phyloP scores from a whole-genome alignment of 1,284 basidiomycete genomes.

The Ceratobasidium papillatum region DNA sequence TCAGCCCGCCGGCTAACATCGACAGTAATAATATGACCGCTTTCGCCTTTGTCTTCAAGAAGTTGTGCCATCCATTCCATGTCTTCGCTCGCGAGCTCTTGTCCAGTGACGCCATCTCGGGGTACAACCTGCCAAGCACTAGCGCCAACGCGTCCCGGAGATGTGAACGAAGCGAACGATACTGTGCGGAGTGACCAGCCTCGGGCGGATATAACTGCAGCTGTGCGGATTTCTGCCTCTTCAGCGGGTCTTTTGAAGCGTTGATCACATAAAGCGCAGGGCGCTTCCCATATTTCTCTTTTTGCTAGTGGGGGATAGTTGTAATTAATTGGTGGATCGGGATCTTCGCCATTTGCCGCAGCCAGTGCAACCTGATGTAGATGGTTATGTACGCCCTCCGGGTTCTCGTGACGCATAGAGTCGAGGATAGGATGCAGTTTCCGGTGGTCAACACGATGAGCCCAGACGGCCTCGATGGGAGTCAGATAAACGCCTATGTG shows the following conservation, averaged over 20 bases:
- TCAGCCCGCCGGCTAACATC: conserved; percentile 1
- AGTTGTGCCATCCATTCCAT: not conserved
- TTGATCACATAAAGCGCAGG: conserved; percentile 7
- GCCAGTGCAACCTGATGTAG: conserved; percentile 38
- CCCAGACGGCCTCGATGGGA: conserved; percentile 39
- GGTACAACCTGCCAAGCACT: conserved; percentile 28
- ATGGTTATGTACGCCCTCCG: conserved; percentile 35
- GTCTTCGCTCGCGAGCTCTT: not conserved
- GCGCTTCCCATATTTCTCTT: conserved; percentile 37
- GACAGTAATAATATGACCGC: not conserved
- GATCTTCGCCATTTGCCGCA: conserved; percentile 32
- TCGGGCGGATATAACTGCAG: conserved; percentile 25
- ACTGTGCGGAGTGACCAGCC: conserved; percentile 33
- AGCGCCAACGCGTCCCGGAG: conserved; percentile 23
- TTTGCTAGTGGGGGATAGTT: conserved; percentile 35
- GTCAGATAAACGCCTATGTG: conserved; percentile 40
- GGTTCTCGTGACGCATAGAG: conserved; percentile 34
- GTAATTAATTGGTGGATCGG: conserved; percentile 35
- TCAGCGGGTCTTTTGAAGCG: conserved; percentile 19
- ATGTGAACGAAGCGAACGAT: conserved; percentile 34
- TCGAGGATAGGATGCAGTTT: conserved; percentile 23
- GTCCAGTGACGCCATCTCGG: not conserved
- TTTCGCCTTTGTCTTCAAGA: not conserved
- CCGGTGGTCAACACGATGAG: conserved; percentile 34
- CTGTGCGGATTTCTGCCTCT: conserved; percentile 33